These are phyloP conservation scores for Prunus mongolica DNA, from an alignment of 306 rosid species.

Conservation along the genomic window DNA sequence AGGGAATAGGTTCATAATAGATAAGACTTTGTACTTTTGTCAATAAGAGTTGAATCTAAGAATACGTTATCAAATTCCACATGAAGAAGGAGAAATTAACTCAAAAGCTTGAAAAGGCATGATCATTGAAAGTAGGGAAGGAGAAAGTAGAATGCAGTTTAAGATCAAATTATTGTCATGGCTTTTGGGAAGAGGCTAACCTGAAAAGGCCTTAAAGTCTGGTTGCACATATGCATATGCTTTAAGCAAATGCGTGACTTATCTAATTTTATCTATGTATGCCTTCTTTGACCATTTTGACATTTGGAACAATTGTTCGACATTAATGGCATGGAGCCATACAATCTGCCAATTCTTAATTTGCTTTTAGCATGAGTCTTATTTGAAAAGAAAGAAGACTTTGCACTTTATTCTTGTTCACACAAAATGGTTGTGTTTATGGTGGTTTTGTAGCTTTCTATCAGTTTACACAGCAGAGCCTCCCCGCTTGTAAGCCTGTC, in stretches of 20 bases:
- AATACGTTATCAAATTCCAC: not conserved
- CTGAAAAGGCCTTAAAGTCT: not conserved
- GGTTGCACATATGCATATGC: not conserved
- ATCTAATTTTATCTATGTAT: not conserved
- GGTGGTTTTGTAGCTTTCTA: slow-evolving; percentile 50
- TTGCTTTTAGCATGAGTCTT: not conserved
- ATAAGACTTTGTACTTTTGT: not conserved
- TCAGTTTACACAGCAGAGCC: slow-evolving; percentile 85
- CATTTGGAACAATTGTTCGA: not conserved
- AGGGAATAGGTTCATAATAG: not conserved
- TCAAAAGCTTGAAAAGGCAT: not conserved
- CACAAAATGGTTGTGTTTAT: slow-evolving; percentile 5
- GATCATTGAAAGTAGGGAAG: not conserved
- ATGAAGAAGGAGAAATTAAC: not conserved
- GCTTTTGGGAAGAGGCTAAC: not conserved
- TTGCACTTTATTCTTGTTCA: not conserved
- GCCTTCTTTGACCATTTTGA: not conserved
- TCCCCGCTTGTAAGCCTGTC: slow-evolving; percentile 93
- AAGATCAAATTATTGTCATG: not conserved
- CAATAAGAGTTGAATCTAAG: not conserved
- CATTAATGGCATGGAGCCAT: not conserved
- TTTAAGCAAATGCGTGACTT: not conserved
- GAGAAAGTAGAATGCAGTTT: not conserved
- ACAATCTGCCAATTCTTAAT: not conserved
- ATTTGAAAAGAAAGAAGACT: not conserved